Conservation (phyloP, 148 eudicot species). For the Diospyros lotus region DNA sequence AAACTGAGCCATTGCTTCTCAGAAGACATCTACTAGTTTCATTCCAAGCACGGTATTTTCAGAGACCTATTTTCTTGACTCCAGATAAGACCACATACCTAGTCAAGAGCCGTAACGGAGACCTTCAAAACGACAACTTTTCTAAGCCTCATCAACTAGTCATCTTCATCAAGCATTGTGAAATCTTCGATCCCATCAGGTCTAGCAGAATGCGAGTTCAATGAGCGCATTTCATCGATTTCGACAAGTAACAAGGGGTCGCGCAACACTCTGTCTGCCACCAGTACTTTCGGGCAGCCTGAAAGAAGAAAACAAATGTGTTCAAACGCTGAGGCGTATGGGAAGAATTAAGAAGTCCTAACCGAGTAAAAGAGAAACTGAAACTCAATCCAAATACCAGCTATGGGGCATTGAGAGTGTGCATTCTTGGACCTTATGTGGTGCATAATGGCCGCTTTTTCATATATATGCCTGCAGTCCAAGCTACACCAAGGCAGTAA, state of each 20-base stretch:
- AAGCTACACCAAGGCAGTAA: slow-evolving; percentile 28
- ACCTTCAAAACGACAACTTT: background rate
- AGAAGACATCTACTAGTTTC: no score
- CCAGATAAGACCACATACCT: background rate
- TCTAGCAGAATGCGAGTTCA: slow-evolving; percentile 34
- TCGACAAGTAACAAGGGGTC: slow-evolving; percentile 65
- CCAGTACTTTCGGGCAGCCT: slow-evolving; percentile 69
- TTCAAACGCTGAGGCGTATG: background rate
- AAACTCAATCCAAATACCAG: slow-evolving; percentile 41
- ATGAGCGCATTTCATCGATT: slow-evolving; percentile 66
- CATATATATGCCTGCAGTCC: slow-evolving; percentile 96
- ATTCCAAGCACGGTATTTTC: no score
- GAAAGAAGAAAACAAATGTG: slow-evolving; percentile 16
- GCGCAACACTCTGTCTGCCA: slow-evolving; percentile 42
- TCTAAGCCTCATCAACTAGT: background rate
- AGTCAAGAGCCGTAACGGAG: background rate
- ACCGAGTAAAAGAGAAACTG: background rate
- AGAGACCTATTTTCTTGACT: background rate
- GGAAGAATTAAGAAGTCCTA: background rate
- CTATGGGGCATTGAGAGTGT: slow-evolving; percentile 50
- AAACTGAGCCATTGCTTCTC: no score
- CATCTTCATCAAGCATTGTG: slow-evolving; percentile 51
- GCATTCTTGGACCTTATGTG: slow-evolving; percentile 31
- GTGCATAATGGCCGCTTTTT: slow-evolving; percentile 48
- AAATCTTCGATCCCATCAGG: slow-evolving; percentile 63